Percentiles rank a stretch among this genome's conserved stretches.
Conservation (phyloP, 2,329 filamentous ascomycete species). For the Fusarium falciforme region DNA sequence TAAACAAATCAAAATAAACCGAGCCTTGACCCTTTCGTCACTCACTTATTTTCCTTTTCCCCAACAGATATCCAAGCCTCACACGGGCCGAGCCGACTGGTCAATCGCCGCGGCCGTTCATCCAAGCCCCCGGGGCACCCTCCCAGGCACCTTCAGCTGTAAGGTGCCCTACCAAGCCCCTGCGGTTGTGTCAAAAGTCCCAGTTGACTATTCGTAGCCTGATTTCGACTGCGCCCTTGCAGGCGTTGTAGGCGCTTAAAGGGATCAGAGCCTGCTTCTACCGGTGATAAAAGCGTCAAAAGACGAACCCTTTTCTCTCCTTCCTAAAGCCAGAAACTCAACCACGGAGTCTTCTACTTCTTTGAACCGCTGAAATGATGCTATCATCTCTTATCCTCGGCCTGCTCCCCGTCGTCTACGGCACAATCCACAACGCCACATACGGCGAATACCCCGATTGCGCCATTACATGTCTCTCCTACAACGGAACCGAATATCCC, state of each 20-base stretch:
- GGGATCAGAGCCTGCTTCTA: background rate
- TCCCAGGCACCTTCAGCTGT: background rate
- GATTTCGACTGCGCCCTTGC: background rate
- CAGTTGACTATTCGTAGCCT: background rate
- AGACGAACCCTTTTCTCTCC: background rate
- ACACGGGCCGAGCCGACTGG: background rate
- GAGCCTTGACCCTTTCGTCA: too few relatives aligned
- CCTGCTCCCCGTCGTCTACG: background rate
- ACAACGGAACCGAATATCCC: background rate
- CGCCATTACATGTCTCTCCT: slow-evolving; percentile 3
- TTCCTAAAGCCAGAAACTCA: background rate
- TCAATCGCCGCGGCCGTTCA: background rate
- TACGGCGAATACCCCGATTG: slow-evolving; percentile 10
- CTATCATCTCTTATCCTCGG: background rate
- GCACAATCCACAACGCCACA: background rate
- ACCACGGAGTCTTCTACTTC: background rate
- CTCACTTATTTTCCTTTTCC: background rate
- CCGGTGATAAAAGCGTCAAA: background rate
- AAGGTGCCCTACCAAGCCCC: background rate
- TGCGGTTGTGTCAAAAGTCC: background rate
- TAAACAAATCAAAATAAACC: too few relatives aligned
- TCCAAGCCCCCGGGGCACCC: background rate
- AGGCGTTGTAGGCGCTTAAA: background rate
- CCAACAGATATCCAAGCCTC: background rate
- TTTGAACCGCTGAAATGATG: too few relatives aligned